Evolutionary conservation across 306 rosid genomes (phyloP).

Genomic region (Gastrolobium villosum): DNA sequence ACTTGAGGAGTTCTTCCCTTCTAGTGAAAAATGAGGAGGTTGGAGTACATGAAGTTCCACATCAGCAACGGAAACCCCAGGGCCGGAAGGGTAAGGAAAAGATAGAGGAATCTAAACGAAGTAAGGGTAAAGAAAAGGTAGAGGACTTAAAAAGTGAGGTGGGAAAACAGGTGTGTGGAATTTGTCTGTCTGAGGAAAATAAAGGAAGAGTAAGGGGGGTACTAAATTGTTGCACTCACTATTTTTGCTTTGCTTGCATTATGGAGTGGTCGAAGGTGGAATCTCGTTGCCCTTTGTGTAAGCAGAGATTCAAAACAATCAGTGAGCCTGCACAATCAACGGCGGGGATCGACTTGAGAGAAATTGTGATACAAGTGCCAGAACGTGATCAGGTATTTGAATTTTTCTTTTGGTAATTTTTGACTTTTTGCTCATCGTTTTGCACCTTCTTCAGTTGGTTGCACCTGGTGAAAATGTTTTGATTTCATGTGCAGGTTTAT

Average conservation of each 20-base stretch:
- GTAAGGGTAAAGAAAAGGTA: conserved; percentile 83
- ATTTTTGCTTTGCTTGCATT: conserved; percentile 91
- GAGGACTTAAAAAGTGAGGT: conserved; percentile 71
- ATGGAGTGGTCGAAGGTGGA: conserved; percentile 99
- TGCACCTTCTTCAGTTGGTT: conserved; percentile 37
- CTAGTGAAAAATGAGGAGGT: conserved; percentile 54
- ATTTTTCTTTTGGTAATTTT: neutral
- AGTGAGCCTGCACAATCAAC: conserved; percentile 76
- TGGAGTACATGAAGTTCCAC: conserved; percentile 41
- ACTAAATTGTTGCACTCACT: conserved; percentile 90
- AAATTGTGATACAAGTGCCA: conserved; percentile 73
- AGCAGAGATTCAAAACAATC: conserved; percentile 92
- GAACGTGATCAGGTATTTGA: conserved; percentile 96
- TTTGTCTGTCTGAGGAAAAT: conserved; percentile 96
- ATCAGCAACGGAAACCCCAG: conserved; percentile 63
- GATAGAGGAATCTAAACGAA: conserved; percentile 69
- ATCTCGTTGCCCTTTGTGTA: conserved; percentile 97
- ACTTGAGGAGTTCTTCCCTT: conserved; percentile 63
- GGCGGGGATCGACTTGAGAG: conserved; percentile 74
- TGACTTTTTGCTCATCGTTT: neutral
- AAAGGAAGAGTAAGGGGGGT: conserved; percentile 91
- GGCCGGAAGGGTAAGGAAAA: conserved; percentile 92
- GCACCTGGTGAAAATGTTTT: conserved; percentile 35
- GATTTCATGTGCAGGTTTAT: conserved; percentile 75
- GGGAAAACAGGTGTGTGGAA: conserved; percentile 89